Evolutionary conservation across 2,329 filamentous ascomycete species (phyloP), one percentile per base, ranked within the genome.

Genomic region (Aspergillus costaricaensis): DNA sequence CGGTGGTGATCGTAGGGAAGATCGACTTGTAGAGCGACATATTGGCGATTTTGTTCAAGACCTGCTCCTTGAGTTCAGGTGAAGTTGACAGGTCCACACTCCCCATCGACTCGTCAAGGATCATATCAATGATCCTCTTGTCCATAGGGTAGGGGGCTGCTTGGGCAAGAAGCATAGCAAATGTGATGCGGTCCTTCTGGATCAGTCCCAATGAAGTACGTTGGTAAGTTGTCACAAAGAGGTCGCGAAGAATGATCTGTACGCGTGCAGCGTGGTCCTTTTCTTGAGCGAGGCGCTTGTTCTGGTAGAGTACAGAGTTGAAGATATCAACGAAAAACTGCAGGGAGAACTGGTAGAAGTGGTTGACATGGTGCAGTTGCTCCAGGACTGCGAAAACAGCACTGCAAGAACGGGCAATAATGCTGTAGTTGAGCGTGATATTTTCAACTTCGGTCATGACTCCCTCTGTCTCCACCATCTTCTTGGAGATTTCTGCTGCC

Each of bases 311-410:
- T 7, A 99, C 95, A 5, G 90, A 87, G 74, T 96, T 91, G 85
- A 99, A 99, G 68, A 99, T 99, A 74, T 97, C 91, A 58, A 96
- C 86, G 80, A 99, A 99, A 79, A 96, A 99, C 77, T 97, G 93
- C 61, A 99, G 84, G 39, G 95, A 99, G 83, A 99, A 99, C 75
- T 98, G 96, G 78, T 99, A 99, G 80, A 98, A 98, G 82, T 98
- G 95, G 76, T 99, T 97, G 75, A 99, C 88, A 74, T 97, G 96
- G 77, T 98, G 94, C 60, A 99, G 86, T 76, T 99, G 94, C 79
- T 99, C 96, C 62, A 99, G 83, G 14, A 99, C 91, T 32, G 96
- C 92, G 75, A 98, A 99, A 44, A 99, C 94, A 58, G 95, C 93
- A 79, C 94, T 97, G 85, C 95, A 99, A 44, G 95, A 94, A 70